Conservation (phyloP, 257 asterid species). For the Perilla frutescens region DNA sequence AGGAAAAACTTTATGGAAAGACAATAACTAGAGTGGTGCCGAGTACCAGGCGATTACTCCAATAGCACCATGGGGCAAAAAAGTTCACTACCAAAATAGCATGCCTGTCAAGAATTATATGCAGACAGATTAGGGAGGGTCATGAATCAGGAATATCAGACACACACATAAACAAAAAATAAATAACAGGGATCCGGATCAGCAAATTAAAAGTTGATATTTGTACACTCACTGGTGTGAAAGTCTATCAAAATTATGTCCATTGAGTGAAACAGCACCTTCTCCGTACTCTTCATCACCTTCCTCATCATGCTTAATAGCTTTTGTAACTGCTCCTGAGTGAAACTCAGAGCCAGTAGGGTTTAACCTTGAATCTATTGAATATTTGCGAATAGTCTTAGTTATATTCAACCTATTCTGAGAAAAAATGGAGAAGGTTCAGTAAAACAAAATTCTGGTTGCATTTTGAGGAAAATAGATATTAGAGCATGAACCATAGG, state of each 20-base stretch:
- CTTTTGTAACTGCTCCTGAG: conserved; percentile 58
- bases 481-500: neutral
- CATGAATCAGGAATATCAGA: conserved; percentile 27
- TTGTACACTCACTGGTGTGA: conserved; percentile 73
- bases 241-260: conserved; percentile 74
- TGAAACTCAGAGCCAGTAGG: conserved; percentile 84
- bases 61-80: conserved; percentile 95
- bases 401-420: conserved; percentile 98
- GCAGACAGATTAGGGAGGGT: conserved; percentile 30
- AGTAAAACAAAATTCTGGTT: conserved; percentile 22
- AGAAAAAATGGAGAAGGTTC: conserved; percentile 35
- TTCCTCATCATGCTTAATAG: conserved; percentile 80
- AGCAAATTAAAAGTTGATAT: conserved; percentile 24
- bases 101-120: conserved; percentile 56
- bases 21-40: conserved; percentile 31
- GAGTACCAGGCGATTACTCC: conserved; percentile 92
- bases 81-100: conserved; percentile 86
- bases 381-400: conserved; percentile 81
- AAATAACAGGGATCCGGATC: conserved; percentile 24
- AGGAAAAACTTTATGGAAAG: conserved; percentile 14
- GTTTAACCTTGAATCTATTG: conserved; percentile 75
- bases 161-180: conserved; percentile 25
- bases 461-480: neutral
- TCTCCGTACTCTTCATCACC: conserved; percentile 80
- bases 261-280: conserved; percentile 76